Evolutionary conservation across 2,329 filamentous ascomycete species (phyloP).

Genomic region (Talaromyces sp.): DNA sequence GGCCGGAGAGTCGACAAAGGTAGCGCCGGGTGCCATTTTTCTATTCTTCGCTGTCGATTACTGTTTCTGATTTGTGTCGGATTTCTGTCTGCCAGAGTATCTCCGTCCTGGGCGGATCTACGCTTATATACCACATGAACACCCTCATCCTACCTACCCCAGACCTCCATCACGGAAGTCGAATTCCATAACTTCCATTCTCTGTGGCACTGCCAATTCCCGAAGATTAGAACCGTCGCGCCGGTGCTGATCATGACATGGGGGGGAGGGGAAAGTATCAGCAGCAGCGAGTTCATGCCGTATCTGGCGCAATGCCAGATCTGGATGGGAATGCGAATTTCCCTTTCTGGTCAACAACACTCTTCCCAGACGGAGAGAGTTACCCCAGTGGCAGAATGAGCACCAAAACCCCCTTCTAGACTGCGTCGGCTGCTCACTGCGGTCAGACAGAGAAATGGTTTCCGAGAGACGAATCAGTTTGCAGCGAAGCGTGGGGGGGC

Average conservation of each 20-base stretch:
- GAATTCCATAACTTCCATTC: constrained; percentile 10
- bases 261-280: not conserved
- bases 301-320: not conserved
- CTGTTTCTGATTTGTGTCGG: not conserved
- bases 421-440: too few species aligned
- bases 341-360: not conserved
- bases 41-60: not conserved
- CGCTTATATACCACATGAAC: constrained; percentile 12
- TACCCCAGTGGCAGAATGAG: too few species aligned
- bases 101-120: not conserved
- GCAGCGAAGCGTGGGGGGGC: not conserved
- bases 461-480: constrained; percentile 18
- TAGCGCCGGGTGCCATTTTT: constrained; percentile 25
- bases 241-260: not conserved
- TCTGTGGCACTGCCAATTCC: not conserved
- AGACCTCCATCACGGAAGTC: constrained; percentile 9
- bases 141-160: not conserved
- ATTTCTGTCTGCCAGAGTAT: not conserved
- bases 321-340: not conserved
- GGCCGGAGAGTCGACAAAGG: constrained; percentile 25
- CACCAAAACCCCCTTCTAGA: not conserved
- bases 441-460: constrained; percentile 16
- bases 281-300: not conserved
- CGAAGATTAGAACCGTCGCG: not conserved
- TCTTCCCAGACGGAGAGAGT: too few species aligned